These are phyloP conservation scores for Penicillium robsamsonii DNA, from an alignment of 495 filamentous ascomycete genomes.

Conservation along the genomic window DNA sequence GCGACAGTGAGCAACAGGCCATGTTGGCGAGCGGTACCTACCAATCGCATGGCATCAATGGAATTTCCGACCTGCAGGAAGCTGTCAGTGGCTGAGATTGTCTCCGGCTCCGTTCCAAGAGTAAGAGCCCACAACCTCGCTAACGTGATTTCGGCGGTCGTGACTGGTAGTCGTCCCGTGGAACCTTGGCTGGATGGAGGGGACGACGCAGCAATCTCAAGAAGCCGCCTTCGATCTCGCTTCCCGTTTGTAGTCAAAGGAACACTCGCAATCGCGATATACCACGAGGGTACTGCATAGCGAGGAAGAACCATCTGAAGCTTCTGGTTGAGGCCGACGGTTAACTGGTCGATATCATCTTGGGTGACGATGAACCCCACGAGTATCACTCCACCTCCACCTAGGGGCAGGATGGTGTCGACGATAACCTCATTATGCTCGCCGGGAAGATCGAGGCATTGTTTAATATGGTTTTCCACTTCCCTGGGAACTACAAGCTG, in stretches of 20 bases:
- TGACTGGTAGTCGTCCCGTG: no score
- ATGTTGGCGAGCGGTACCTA: background rate
- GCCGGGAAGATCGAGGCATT: background rate
- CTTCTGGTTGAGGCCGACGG: no score
- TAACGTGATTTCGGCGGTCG: no score
- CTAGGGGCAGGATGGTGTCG: background rate
- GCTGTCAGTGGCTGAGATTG: background rate
- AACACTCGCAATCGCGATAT: background rate
- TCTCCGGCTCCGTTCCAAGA: background rate
- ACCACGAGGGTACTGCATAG: background rate
- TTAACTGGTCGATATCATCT: no score
- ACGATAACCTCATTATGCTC: background rate
- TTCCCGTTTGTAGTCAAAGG: background rate
- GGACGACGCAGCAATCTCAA: background rate
- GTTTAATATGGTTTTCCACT: background rate
- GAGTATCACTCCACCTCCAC: background rate
- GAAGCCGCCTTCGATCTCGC: background rate
- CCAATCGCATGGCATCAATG: slow-evolving; percentile 1
- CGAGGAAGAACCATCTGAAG: no score
- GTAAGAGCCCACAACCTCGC: background rate
- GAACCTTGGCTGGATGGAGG: background rate
- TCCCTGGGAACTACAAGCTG: no score
- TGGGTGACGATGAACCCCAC: no score
- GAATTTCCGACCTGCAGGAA: background rate
- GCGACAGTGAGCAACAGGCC: background rate